Evolutionary conservation across 805 yeast genomes (phyloP).

Genomic region (Starmerella ratchasimensis): DNA sequence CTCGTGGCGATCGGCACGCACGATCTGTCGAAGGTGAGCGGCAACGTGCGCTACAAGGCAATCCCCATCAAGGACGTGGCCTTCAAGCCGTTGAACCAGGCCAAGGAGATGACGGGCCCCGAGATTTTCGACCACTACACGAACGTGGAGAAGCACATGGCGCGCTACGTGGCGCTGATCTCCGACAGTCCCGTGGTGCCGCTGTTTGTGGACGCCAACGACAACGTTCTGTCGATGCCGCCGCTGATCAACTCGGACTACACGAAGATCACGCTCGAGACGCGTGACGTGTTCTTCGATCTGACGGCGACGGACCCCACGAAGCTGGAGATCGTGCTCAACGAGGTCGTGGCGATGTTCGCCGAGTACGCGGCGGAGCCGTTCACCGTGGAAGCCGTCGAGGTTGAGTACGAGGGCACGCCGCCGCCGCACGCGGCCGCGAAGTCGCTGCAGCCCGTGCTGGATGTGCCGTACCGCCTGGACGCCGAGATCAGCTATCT

Average conservation of each 20-base stretch:
- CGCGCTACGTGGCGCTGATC: constrained; percentile 78
- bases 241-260: constrained; percentile 91
- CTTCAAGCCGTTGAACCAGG: constrained; percentile 35
- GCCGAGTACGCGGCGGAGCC: constrained; percentile 70
- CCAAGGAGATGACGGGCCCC: constrained; percentile 48
- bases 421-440: constrained; percentile 24
- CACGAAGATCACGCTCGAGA: constrained; percentile 73
- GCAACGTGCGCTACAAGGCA: constrained; percentile 82
- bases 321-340: constrained; percentile 82
- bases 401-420: constrained; percentile 61
- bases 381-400: constrained; percentile 81
- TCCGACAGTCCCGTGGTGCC: constrained; percentile 83
- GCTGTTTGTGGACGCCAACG: constrained; percentile 63
- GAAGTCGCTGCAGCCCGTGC: constrained; percentile 58
- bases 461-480: constrained; percentile 47
- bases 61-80: constrained; percentile 61
- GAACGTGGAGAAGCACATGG: constrained; percentile 67
- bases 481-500: constrained; percentile 70
- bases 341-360: constrained; percentile 91
- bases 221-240: constrained; percentile 80
- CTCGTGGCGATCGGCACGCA: constrained; percentile 98
- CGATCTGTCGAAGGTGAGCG: constrained; percentile 65
- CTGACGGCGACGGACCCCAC: constrained; percentile 92
- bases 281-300: constrained; percentile 82
- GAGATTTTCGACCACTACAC: constrained; percentile 81